Conservation (phyloP, 352 stramenopile species). For the Plasmopara muralis region DNA sequence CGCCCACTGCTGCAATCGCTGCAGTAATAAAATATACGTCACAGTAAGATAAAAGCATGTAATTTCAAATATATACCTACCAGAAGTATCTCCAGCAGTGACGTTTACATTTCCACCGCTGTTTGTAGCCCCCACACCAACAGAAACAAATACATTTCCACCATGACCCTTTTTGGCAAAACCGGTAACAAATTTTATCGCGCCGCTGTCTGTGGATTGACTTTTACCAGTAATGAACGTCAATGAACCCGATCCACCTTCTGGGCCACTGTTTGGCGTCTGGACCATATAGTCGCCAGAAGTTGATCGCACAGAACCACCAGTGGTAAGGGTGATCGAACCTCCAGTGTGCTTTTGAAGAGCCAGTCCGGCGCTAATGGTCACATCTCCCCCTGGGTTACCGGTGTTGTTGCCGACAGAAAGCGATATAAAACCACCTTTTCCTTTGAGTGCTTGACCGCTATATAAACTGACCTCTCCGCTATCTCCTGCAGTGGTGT, state of each 20-base stretch:
- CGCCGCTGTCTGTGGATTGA: slow-evolving; percentile 17
- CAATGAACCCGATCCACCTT: slow-evolving; percentile 45
- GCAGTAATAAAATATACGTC: slow-evolving; percentile 14
- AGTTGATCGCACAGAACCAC: slow-evolving; percentile 45
- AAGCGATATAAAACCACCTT: slow-evolving; percentile 52
- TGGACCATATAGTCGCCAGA: slow-evolving; percentile 52
- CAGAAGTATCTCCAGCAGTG: slow-evolving; percentile 61
- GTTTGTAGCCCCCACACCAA: slow-evolving; percentile 22
- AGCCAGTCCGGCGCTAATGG: slow-evolving; percentile 60
- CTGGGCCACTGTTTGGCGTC: slow-evolving; percentile 41
- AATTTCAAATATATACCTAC: slow-evolving; percentile 17
- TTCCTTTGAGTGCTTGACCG: slow-evolving; percentile 44
- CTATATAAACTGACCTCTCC: slow-evolving; percentile 55
- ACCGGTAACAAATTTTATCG: slow-evolving; percentile 22
- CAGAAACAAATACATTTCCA: slow-evolving; percentile 18
- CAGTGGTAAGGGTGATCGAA: slow-evolving; percentile 46
- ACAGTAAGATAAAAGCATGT: neutral
- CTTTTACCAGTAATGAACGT: slow-evolving; percentile 20
- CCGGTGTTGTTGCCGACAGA: slow-evolving; percentile 48
- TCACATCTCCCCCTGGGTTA: slow-evolving; percentile 48
- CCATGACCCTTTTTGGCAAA: slow-evolving; percentile 21
- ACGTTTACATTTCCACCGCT: slow-evolving; percentile 36
- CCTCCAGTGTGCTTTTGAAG: slow-evolving; percentile 51
- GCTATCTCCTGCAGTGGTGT: slow-evolving; percentile 47
- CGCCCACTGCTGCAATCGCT: slow-evolving; percentile 35